Evolutionary conservation across 1,139 yeast genomes (phyloP).

Genomic region (Yamadazyma membranifaciens): DNA sequence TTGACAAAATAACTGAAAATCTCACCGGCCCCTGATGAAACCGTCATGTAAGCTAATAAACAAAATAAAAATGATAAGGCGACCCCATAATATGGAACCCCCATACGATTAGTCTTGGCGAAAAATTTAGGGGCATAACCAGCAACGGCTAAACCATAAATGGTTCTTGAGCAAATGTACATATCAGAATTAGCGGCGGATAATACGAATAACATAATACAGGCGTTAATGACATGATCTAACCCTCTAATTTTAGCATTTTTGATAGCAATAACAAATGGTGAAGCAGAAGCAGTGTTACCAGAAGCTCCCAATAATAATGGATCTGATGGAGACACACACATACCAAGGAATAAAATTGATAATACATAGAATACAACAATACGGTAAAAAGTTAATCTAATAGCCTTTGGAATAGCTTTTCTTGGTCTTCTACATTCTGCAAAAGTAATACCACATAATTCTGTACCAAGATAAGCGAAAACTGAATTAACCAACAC

Average conservation of each 20-base stretch:
- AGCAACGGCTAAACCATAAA: constrained; percentile 44
- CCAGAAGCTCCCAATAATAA: constrained; percentile 41
- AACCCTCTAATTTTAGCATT: constrained; percentile 42
- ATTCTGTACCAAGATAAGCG: constrained; percentile 76
- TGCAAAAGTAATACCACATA: constrained; percentile 66
- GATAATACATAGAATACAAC: constrained; percentile 65
- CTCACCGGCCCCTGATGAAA: constrained; percentile 47
- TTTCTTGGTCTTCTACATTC: constrained; percentile 76
- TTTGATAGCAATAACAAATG: constrained; percentile 56
- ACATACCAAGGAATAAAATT: constrained; percentile 68
- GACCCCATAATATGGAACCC: constrained; percentile 40
- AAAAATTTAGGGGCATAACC: constrained; percentile 56
- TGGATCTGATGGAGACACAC: constrained; percentile 71
- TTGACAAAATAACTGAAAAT: constrained; percentile 69
- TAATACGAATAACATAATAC: constrained; percentile 44
- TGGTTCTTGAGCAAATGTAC: constrained; percentile 47
- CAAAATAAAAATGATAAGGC: constrained; percentile 44
- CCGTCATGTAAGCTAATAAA: constrained; percentile 63
- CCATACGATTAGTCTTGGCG: constrained; percentile 35
- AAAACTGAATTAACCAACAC: constrained; percentile 74
- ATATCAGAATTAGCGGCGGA: constrained; percentile 50
- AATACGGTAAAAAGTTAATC: constrained; percentile 74
- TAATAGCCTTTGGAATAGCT: constrained; percentile 75
- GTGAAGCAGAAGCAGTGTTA: constrained; percentile 71
- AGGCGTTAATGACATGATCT: constrained; percentile 46